Evolutionary conservation across 2,329 filamentous ascomycete species (phyloP), one percentile per base, ranked within the genome.

Genomic region (Aspergillus pseudoterreus): DNA sequence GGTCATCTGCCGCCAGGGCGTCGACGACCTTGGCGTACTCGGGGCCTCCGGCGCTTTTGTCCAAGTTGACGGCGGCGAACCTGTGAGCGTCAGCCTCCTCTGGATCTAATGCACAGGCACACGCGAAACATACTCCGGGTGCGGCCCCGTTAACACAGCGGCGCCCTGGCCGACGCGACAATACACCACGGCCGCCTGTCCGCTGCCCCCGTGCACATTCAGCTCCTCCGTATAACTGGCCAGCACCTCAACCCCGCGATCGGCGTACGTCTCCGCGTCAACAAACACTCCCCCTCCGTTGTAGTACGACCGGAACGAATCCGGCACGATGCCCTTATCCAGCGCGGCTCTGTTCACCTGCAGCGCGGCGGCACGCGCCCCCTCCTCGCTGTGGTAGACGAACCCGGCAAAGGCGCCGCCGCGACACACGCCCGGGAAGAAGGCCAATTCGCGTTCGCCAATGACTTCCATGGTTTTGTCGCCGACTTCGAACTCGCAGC

Each of bases 221-320:
- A 95, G 70, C 12, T 86, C 76, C 33, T 90, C 86, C 0, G 79
- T 79, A 66, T 94, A 99, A 52, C 80, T 87, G 1, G 92, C 94
- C 21, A 99, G 75, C 6, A 96, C 80, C 69, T 96, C 84, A 0
- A 96, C 83, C 1, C 86, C 87, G 56, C 79, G 74, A 27, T 81
- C 78, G 50, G 77, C 74, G 50, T 83, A 77, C 42, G 79, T 82
- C 3, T 80, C 78, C 1, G 88, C 86, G 71, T 94, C 86, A 1
- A 96, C 89, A 73, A 97, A 99, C 1, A 95, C 84, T 3, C 94
- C 92, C 1, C 94, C 94, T 1, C 94, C 94, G 61, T 99, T 99
- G 70, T 92, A 96, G 67, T 99, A 99, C 12, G 84, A 86, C 48
- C 79, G 77, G 53, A 95, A 89, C 1, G 77, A 75, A 1, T 83